Evolutionary conservation across 257 asterid genomes (phyloP).

Genomic region (Fraxinus cuspidata): DNA sequence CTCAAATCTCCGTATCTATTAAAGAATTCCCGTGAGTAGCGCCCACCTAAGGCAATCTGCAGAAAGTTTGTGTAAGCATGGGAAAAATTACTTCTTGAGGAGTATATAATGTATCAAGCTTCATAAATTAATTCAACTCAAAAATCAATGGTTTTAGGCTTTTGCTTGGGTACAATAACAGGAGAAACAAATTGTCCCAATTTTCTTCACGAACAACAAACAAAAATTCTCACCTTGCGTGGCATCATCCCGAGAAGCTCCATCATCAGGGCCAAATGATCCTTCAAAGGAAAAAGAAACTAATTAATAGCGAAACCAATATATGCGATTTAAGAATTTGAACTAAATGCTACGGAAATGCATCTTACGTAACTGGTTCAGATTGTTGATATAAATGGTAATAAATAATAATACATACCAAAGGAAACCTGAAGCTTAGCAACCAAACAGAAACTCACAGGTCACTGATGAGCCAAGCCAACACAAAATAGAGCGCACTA

Average conservation of each 20-base stretch:
- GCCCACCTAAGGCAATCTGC: constrained; percentile 94
- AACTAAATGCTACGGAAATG: constrained; percentile 1
- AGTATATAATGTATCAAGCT: constrained; percentile 2
- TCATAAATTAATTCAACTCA: constrained; percentile 10
- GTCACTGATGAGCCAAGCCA: not conserved
- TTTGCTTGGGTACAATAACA: not conserved
- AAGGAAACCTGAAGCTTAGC: not conserved
- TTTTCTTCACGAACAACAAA: constrained; percentile 1
- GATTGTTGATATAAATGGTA: not conserved
- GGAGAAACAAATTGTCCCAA: not conserved
- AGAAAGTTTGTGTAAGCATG: constrained; percentile 15
- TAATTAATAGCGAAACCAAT: constrained; percentile 4
- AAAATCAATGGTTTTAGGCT: not conserved
- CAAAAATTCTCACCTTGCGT: constrained; percentile 66
- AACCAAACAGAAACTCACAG: not conserved
- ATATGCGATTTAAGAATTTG: not conserved
- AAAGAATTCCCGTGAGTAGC: constrained; percentile 87
- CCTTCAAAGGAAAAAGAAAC: constrained; percentile 46
- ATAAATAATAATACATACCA: not conserved
- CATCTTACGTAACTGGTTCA: not conserved
- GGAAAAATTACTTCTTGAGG: not conserved
- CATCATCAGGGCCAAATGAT: constrained; percentile 99
- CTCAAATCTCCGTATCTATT: constrained; percentile 89
- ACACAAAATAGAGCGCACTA: not conserved
- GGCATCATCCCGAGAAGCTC: constrained; percentile 99